phyloP scores from a whole-genome alignment of 169 alveolate genomes.

The Cryptosporidium andersoni region DNA sequence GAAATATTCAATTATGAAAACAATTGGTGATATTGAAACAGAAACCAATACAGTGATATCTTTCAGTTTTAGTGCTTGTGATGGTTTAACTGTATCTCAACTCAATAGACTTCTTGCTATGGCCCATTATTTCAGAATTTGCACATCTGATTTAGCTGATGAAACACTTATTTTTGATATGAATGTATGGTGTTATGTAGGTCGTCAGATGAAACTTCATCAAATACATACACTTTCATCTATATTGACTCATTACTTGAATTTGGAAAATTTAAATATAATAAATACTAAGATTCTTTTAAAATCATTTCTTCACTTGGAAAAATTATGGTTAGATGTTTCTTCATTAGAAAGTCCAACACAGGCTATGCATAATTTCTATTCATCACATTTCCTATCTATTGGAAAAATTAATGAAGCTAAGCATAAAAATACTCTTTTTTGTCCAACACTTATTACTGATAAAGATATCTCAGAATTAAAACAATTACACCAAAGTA shows the following conservation, averaged over 20 bases:
- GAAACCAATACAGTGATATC: background rate
- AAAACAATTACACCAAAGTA: background rate
- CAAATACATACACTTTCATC: no score
- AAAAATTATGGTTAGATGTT: conserved; percentile 5
- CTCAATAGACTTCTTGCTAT: conserved; percentile 39
- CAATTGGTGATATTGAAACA: conserved; percentile 36
- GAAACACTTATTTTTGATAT: conserved; percentile 15
- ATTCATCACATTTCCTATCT: conserved; percentile 2
- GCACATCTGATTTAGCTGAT: conserved; percentile 23
- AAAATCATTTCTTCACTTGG: no score
- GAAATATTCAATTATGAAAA: conserved; percentile 32
- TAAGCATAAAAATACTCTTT: conserved; percentile 6
- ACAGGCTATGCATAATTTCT: conserved; percentile 24
- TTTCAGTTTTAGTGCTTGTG: conserved; percentile 10
- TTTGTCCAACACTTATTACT: conserved; percentile 39
- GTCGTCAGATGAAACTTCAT: conserved; percentile 29
- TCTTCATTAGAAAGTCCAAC: background rate
- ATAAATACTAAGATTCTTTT: no score
- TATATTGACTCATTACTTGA: no score
- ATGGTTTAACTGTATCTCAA: conserved; percentile 29
- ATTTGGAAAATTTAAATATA: no score
- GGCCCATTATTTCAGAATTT: conserved; percentile 43
- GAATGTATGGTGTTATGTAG: conserved; percentile 50
- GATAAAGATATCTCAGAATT: conserved; percentile 17
- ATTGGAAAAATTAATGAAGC: background rate